phyloP scores from a whole-genome alignment of 2,329 filamentous ascomycete genomes.

The Acarospora socialis region DNA sequence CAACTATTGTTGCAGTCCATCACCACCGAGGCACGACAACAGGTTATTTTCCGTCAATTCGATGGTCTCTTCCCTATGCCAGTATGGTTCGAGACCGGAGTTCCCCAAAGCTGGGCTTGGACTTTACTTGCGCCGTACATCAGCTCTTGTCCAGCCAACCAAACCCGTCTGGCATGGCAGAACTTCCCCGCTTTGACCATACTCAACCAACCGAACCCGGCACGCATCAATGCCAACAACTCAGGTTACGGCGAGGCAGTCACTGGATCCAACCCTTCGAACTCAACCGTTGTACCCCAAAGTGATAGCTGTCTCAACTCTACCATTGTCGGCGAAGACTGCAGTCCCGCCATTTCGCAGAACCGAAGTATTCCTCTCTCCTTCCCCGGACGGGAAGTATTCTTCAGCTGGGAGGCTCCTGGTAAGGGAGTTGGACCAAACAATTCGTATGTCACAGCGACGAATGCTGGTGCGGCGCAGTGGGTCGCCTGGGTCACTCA shows the following conservation, averaged over 20 bases:
- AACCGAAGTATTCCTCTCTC: constrained; percentile 60
- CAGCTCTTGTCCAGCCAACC: constrained; percentile 55
- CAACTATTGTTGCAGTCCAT: constrained; percentile 63
- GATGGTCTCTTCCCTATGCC: constrained; percentile 68
- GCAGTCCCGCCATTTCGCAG: constrained; percentile 48
- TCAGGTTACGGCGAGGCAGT: constrained; percentile 49
- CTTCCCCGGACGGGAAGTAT: constrained; percentile 58
- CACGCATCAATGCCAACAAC: constrained; percentile 48
- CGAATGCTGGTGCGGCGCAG: constrained; percentile 40
- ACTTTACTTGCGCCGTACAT: constrained; percentile 70
- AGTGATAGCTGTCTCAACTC: constrained; percentile 44
- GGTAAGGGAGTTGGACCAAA: constrained; percentile 61
- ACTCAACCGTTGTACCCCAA: constrained; percentile 24
- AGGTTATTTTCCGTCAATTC: constrained; percentile 75
- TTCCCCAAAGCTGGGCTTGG: constrained; percentile 78
- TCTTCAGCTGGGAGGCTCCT: constrained; percentile 57
- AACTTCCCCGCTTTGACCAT: constrained; percentile 64
- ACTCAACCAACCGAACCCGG: constrained; percentile 63
- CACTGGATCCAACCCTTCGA: constrained; percentile 35
- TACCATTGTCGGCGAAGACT: constrained; percentile 40
- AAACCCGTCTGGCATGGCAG: constrained; percentile 67
- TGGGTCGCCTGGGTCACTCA: constrained; percentile 68
- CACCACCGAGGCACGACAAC: constrained; percentile 65
- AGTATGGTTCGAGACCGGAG: constrained; percentile 65
- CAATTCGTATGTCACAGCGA: constrained; percentile 61